Evolutionary conservation across 257 asterid genomes (phyloP).

Genomic region (Apocynum venetum): DNA sequence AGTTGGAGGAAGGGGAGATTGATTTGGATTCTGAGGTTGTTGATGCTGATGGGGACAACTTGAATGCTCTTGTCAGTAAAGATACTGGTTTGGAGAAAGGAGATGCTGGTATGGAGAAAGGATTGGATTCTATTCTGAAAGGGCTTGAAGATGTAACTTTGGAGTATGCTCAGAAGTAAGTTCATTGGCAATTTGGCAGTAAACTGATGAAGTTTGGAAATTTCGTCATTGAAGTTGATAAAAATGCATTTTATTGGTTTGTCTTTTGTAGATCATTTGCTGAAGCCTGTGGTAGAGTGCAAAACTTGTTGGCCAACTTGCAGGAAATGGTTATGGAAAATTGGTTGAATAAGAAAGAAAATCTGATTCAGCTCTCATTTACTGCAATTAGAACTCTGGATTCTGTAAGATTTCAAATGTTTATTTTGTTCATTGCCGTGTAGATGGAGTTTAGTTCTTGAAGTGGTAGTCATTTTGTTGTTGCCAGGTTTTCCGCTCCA

Average conservation of each 20-base stretch:
- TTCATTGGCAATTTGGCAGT: background rate
- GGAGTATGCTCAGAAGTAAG: slow-evolving; percentile 62
- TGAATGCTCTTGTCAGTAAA: slow-evolving; percentile 14
- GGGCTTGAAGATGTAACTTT: slow-evolving; percentile 48
- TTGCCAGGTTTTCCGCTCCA: slow-evolving; percentile 66
- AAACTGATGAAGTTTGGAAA: background rate
- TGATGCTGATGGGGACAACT: slow-evolving; percentile 19
- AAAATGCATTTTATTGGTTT: background rate
- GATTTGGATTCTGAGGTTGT: slow-evolving; percentile 81
- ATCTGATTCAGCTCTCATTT: slow-evolving; percentile 45
- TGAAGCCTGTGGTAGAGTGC: slow-evolving; percentile 49
- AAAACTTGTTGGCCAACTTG: slow-evolving; percentile 40
- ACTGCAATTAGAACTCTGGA: slow-evolving; percentile 45
- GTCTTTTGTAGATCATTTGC: slow-evolving; percentile 55
- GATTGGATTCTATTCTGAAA: slow-evolving; percentile 38
- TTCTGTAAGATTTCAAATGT: slow-evolving; percentile 45
- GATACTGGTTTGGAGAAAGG: slow-evolving; percentile 28
- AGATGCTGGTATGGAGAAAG: slow-evolving; percentile 29
- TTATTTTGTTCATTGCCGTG: background rate
- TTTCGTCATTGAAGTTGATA: background rate
- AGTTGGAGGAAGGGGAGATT: slow-evolving; percentile 98
- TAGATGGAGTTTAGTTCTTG: background rate
- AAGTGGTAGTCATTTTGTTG: background rate
- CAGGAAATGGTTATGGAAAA: slow-evolving; percentile 39
- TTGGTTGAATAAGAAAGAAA: slow-evolving; percentile 49